These are phyloP conservation scores for Scedosporium apiospermum DNA, from an alignment of 2,329 filamentous ascomycete species.

Conservation along the genomic window DNA sequence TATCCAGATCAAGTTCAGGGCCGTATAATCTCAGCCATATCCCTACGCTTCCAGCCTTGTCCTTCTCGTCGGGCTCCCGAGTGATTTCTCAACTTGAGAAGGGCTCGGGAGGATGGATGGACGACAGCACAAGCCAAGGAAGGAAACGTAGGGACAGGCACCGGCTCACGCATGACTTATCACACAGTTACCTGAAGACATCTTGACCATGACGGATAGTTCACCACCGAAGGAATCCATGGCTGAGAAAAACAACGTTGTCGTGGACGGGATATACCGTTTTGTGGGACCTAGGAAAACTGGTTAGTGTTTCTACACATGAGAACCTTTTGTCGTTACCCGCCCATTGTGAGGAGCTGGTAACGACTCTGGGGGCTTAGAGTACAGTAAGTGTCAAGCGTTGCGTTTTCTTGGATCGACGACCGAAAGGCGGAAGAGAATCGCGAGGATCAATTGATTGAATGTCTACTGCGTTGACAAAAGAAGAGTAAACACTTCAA, in stretches of 20 bases:
- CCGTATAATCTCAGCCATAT: conserved; percentile 73
- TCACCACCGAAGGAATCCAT: conserved; percentile 5
- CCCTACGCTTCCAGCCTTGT: neutral
- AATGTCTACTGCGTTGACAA: no score
- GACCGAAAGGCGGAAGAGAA: neutral
- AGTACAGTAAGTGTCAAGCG: neutral
- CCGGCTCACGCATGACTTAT: conserved; percentile 7
- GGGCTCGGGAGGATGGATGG: neutral
- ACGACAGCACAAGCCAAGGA: neutral
- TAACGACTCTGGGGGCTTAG: neutral
- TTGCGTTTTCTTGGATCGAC: neutral
- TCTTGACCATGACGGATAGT: conserved; percentile 3
- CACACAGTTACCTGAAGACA: conserved; percentile 7
- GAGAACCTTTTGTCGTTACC: neutral
- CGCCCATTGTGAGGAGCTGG: neutral
- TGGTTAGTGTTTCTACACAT: neutral
- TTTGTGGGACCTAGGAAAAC: neutral
- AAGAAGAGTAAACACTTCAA: no score
- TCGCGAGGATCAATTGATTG: neutral
- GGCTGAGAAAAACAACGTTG: neutral
- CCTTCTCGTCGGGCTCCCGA: neutral
- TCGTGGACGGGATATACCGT: neutral
- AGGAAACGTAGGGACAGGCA: neutral
- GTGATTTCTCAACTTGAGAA: neutral
- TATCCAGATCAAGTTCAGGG: conserved; percentile 94